These are phyloP conservation scores for Ganoderma sinense DNA, from an alignment of 1,284 basidiomycete genomes.

Conservation along the genomic window DNA sequence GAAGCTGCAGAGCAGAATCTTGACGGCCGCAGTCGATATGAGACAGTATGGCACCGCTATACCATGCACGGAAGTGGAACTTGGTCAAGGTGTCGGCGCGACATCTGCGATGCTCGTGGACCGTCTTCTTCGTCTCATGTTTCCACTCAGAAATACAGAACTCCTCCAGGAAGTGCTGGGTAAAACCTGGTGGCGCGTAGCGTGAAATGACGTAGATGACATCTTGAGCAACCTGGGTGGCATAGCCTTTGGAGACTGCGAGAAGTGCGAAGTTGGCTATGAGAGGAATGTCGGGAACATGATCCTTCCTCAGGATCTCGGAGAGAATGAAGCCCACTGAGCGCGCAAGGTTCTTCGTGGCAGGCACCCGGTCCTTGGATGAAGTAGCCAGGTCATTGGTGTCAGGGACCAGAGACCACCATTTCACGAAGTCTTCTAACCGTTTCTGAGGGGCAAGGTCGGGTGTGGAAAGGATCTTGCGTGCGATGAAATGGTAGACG, in stretches of 20 bases:
- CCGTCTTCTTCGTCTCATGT: not conserved
- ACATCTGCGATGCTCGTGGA: not conserved
- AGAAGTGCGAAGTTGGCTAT: constrained; percentile 36
- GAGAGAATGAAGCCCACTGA: constrained; percentile 25
- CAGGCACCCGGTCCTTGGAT: too few species aligned
- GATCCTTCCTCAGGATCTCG: constrained; percentile 16
- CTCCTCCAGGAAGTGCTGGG: constrained; percentile 33
- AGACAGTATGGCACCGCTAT: constrained; percentile 30
- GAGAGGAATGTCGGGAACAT: constrained; percentile 33
- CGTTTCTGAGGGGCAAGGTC: constrained; percentile 31
- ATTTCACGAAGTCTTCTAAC: constrained; percentile 40
- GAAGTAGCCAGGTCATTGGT: not conserved
- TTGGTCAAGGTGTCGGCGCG: not conserved
- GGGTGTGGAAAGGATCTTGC: constrained; percentile 31
- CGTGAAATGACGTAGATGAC: constrained; percentile 33
- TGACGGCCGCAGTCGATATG: constrained; percentile 25
- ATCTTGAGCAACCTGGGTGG: constrained; percentile 6
- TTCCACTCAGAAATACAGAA: constrained; percentile 21
- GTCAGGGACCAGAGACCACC: constrained; percentile 49
- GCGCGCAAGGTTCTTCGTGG: not conserved
- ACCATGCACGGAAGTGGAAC: constrained; percentile 19
- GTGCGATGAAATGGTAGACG: constrained; percentile 43
- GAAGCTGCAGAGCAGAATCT: constrained; percentile 28
- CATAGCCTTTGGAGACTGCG: constrained; percentile 39
- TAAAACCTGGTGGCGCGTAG: constrained; percentile 27